A percentile compares a stretch with the other conserved stretches of the same genome.
Evolutionary conservation across 2,329 filamentous ascomycete genomes (phyloP).

Genomic region (Talaromyces marneffei): DNA sequence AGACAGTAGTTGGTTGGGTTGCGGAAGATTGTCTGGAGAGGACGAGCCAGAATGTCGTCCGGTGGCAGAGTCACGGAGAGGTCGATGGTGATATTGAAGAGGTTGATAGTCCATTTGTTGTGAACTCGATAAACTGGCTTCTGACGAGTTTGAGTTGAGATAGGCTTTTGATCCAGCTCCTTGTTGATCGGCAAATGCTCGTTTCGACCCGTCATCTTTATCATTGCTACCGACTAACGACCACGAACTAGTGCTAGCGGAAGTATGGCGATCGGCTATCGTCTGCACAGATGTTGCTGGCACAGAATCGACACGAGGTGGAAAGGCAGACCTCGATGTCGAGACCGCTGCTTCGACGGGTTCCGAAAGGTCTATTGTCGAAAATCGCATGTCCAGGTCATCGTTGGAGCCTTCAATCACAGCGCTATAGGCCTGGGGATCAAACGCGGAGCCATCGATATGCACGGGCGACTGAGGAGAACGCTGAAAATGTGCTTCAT

Average conservation of each 20-base stretch:
- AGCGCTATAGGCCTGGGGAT: conserved; percentile 25
- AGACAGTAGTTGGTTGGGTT: conserved; percentile 58
- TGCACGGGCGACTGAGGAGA: conserved; percentile 31
- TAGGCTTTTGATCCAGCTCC: conserved; percentile 19
- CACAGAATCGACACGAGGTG: conserved; percentile 24
- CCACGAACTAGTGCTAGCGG: conserved; percentile 32
- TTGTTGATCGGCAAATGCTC: conserved; percentile 23
- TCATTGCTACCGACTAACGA: conserved; percentile 27
- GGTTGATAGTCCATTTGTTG: conserved; percentile 40
- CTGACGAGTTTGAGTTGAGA: conserved; percentile 27
- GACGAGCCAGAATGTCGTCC: conserved; percentile 24
- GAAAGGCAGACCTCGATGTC: conserved; percentile 12
- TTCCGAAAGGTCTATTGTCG: conserved; percentile 23
- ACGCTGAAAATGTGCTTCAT: conserved; percentile 24
- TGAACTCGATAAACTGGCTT: conserved; percentile 33
- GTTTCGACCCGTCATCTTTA: conserved; percentile 21
- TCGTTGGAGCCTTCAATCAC: conserved; percentile 24
- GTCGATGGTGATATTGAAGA: conserved; percentile 49
- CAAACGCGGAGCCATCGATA: conserved; percentile 24
- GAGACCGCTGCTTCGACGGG: conserved; percentile 14
- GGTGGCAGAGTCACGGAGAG: conserved; percentile 32
- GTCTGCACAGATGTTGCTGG: neutral
- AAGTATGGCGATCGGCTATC: conserved; percentile 25
- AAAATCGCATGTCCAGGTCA: conserved; percentile 21
- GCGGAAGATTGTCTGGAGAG: conserved; percentile 43